These are phyloP conservation scores for Zelopaecilomyces penicillatus DNA, from an alignment of 2,329 filamentous ascomycete genomes.

Conservation along the genomic window DNA sequence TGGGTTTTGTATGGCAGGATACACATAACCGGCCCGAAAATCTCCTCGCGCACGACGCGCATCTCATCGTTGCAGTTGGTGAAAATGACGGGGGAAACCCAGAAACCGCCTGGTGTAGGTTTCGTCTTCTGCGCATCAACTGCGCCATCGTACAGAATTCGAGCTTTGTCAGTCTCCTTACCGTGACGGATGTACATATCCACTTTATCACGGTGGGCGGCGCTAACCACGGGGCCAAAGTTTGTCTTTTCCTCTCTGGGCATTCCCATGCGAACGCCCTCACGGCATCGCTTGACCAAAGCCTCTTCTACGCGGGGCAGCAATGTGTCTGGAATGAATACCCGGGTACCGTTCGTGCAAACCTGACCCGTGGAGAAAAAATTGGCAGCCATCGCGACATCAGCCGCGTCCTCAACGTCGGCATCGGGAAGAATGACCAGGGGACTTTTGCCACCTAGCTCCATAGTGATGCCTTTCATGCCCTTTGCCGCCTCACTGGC, in stretches of 20 bases:
- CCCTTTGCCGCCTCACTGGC: slow-evolving; percentile 63
- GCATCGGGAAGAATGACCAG: slow-evolving; percentile 74
- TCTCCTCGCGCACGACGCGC: slow-evolving; percentile 73
- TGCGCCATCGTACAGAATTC: slow-evolving; percentile 62
- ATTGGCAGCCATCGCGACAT: slow-evolving; percentile 88
- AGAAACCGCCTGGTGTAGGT: slow-evolving; percentile 58
- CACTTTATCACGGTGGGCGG: slow-evolving; percentile 69
- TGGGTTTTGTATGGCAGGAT: slow-evolving; percentile 62
- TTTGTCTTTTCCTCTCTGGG: slow-evolving; percentile 67
- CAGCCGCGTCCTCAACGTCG: slow-evolving; percentile 69
- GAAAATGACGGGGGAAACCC: slow-evolving; percentile 78
- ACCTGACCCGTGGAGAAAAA: slow-evolving; percentile 89
- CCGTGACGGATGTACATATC: slow-evolving; percentile 68
- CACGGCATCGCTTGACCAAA: slow-evolving; percentile 42
- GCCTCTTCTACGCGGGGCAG: slow-evolving; percentile 60
- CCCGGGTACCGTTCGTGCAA: slow-evolving; percentile 85
- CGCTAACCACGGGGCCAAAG: slow-evolving; percentile 74
- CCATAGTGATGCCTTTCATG: slow-evolving; percentile 91
- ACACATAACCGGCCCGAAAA: slow-evolving; percentile 82
- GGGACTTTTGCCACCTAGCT: slow-evolving; percentile 81
- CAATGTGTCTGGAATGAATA: slow-evolving; percentile 65
- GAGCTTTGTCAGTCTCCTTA: slow-evolving; percentile 63
- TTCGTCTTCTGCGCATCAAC: slow-evolving; percentile 45
- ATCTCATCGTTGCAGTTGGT: slow-evolving; percentile 78
- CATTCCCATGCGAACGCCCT: slow-evolving; percentile 69